Evolutionary conservation across 805 yeast species (phyloP).

Genomic region (Lachancea cidri): DNA sequence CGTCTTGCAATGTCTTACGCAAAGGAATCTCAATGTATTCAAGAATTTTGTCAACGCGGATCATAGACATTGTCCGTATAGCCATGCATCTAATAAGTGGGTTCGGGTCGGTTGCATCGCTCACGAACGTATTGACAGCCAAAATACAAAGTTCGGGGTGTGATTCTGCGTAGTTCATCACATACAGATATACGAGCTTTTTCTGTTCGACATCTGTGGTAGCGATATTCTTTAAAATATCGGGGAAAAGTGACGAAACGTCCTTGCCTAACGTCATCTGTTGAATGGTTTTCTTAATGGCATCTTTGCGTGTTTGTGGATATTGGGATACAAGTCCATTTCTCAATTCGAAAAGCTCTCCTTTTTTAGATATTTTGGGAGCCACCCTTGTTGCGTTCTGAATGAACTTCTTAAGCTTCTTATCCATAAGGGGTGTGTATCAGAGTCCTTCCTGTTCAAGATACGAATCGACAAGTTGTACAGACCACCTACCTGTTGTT

Average conservation of each 20-base stretch:
- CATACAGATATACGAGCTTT: slow-evolving; percentile 86
- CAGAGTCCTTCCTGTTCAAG: background rate
- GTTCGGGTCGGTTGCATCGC: slow-evolving; percentile 92
- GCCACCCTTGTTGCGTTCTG: slow-evolving; percentile 34
- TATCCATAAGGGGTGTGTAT: slow-evolving; percentile 20
- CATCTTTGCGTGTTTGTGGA: slow-evolving; percentile 92
- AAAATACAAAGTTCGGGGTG: slow-evolving; percentile 93
- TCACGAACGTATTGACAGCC: slow-evolving; percentile 95
- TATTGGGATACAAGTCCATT: slow-evolving; percentile 91
- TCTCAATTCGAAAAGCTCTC: slow-evolving; percentile 87
- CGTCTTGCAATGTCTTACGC: slow-evolving; percentile 78
- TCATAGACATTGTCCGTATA: slow-evolving; percentile 97
- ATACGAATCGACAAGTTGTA: no score
- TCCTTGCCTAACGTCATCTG: slow-evolving; percentile 99
- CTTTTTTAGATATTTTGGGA: slow-evolving; percentile 39
- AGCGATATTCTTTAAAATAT: slow-evolving; percentile 91
- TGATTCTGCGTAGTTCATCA: slow-evolving; percentile 95
- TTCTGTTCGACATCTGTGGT: slow-evolving; percentile 95
- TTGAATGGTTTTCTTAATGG: slow-evolving; percentile 92
- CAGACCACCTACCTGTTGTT: background rate
- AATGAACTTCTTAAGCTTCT: slow-evolving; percentile 32
- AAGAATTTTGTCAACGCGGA: slow-evolving; percentile 89
- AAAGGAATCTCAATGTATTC: slow-evolving; percentile 92
- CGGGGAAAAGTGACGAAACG: slow-evolving; percentile 91
- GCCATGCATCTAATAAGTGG: slow-evolving; percentile 95